Base-by-base conservation (phyloP, 2,329 filamentous ascomycete genomes). In the Diaporthe capsici region DNA sequence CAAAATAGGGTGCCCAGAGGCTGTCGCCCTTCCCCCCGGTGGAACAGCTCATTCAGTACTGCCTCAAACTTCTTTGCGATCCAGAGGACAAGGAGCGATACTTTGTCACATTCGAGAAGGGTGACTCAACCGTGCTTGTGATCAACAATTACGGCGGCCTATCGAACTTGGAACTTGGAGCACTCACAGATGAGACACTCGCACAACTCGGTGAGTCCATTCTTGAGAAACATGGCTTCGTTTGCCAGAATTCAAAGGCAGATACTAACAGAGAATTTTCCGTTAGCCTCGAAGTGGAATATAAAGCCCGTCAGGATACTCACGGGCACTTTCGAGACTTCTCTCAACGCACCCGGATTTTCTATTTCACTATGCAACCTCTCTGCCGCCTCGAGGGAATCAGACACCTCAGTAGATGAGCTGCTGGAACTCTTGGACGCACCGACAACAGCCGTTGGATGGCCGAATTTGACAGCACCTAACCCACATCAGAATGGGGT, bases 111-210 rank as follows among this genome's bases (percentile, higher is more conserved):
- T 85, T 91, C 71, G 83, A 80, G 53, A 65, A 78, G 22, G 77
- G 80, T 2, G 88, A 90, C 71, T 84, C 87, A 25, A 86, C 87
- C 0, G 86, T 90, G 0, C 80, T 91, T n/a, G 78, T 91, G 37
- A 82, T 91, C 60, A 91, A 91, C 80, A 91, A 91, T 77, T 86
- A 91, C 9, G 90, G 90, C 34, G 89, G 89, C 4, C 85, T 91
- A 12, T 89, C 86, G 75, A 85, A 86, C 12, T 82, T 91, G 17
- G 90, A 92, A 77, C 81, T 91, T 68, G 87, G 88, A 51, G 89
- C 88, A 2, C 87, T 91, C 58, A 88, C 87, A 3, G 86, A 86
- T 31, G 89, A 90, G 78, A 86, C 89, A 1, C 82, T 88, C 1
- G 81, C 82, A 58, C 88, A 90, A 78, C 80, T 90, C 42, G 82